A percentile compares a stretch with the other conserved stretches of the same genome.
Evolutionary conservation across 2,329 filamentous ascomycete species (phyloP).

Genomic region (Cladophialophora yegresii): DNA sequence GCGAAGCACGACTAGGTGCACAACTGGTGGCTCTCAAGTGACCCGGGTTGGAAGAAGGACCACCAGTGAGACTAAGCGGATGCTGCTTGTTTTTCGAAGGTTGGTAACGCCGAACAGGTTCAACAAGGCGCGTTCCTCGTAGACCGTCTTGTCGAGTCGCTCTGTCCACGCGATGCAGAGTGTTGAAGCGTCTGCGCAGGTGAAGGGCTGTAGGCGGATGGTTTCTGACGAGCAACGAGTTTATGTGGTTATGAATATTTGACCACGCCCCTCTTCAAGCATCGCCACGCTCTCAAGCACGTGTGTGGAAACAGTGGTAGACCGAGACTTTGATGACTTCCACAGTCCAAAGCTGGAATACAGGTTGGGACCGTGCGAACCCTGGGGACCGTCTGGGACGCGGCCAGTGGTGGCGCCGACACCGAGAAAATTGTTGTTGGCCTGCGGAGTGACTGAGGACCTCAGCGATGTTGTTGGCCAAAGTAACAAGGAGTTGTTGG

Average conservation of each 20-base stretch:
- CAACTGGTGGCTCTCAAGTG: slow-evolving; percentile 1
- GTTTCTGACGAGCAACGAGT: background rate
- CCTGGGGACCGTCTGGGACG: too few relatives aligned
- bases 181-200: background rate
- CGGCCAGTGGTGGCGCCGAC: background rate
- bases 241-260: background rate
- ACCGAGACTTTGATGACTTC: background rate
- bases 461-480: background rate
- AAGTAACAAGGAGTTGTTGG: background rate
- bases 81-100: background rate
- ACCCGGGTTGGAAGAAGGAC: slow-evolving; percentile 7
- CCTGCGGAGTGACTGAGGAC: background rate
- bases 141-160: background rate
- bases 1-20: slow-evolving; percentile 4
- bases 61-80: background rate
- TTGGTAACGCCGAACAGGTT: background rate
- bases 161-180: background rate
- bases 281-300: background rate
- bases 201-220: background rate
- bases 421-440: background rate
- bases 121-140: background rate
- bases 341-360: background rate
- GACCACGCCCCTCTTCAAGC: background rate
- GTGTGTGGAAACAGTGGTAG: background rate
- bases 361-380: background rate